Base-by-base conservation (phyloP, 441 rosid genomes). In the Macaranga tanarius region DNA sequence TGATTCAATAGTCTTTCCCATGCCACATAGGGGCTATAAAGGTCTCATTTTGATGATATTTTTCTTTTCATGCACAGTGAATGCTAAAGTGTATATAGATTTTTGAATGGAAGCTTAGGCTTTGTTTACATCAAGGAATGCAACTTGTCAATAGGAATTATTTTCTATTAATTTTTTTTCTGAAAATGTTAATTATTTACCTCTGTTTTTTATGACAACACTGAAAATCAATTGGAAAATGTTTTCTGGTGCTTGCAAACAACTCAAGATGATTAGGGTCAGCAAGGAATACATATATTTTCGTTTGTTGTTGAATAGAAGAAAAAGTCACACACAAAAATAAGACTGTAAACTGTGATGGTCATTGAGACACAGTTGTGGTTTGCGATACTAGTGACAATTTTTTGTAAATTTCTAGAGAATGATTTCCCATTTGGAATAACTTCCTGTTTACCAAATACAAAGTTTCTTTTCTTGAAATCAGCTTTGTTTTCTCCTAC, bases 31-130 rank as follows among this genome's bases (percentile, higher is more conserved):
- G 62, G n/a, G 73, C 63, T 40, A 34, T 67, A 64, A 69, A 40
- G 40, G 20, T 20, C 44, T 45, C 26, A 19, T 28, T 3, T 10
- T 52, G 11, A 64, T 64, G 54, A 64, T 48, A 59, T 65, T 54
- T 72, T 48, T 48, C 38, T 45, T 65, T 74, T 65, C 40, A 42
- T 69, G 4, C 15, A 15, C 26, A 50, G 15, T 45, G 52, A 34
- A 57, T 57, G 3, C 26, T 47, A 4, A 48, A 73, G 38, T 45
- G 55, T 34, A 44, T 34, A 72, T 19, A 15, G 10, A 40, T 10
- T 52, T 57, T 31, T 28, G 45, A 57, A 47, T 31, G 42, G 17
- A 57, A 52, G 58, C 23, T 66, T 25, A 26, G 22, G n/a, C n/a
- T 13, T 54, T 63, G 16, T 48, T 25, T 16, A 22, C 52, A 25